These are phyloP conservation scores for Sporothrix variecibatus DNA, from an alignment of 2,329 filamentous ascomycete species.

Conservation along the genomic window DNA sequence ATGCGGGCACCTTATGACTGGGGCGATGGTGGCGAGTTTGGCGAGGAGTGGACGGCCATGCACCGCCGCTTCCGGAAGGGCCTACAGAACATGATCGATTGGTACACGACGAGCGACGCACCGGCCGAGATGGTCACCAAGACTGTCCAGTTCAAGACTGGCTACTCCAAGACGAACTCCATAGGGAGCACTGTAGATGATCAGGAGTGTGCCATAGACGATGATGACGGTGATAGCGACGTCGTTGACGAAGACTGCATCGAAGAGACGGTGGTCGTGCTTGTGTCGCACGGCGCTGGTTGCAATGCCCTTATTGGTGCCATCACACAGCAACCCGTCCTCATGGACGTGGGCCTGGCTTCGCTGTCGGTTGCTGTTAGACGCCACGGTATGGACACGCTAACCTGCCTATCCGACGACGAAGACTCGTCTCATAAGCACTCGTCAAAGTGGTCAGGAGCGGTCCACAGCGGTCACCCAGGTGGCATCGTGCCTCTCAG, in stretches of 20 bases:
- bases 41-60: slow-evolving; percentile 96
- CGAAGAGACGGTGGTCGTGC: slow-evolving; percentile 75
- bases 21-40: slow-evolving; percentile 84
- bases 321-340: slow-evolving; percentile 84
- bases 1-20: slow-evolving; percentile 76
- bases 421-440: slow-evolving; percentile 28
- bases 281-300: slow-evolving; percentile 93
- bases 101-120: slow-evolving; percentile 66
- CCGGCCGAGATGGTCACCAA: slow-evolving; percentile 56
- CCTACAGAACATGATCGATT: slow-evolving; percentile 75
- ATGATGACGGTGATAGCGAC: slow-evolving; percentile 19
- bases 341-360: slow-evolving; percentile 86
- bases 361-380: slow-evolving; percentile 86
- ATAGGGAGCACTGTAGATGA: slow-evolving; percentile 32
- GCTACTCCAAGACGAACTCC: slow-evolving; percentile 19
- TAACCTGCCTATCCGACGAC: slow-evolving; percentile 28
- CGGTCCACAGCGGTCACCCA: slow-evolving; percentile 24
- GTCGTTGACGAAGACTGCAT: slow-evolving; percentile 53
- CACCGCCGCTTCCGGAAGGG: slow-evolving; percentile 85
- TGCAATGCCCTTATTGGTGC: slow-evolving; percentile 95
- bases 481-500: slow-evolving; percentile 49
- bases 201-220: slow-evolving; percentile 38
- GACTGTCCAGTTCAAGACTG: slow-evolving; percentile 35
- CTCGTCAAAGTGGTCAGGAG: slow-evolving; percentile 21
- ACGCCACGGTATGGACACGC: slow-evolving; percentile 47